phyloP scores from a whole-genome alignment of 306 rosid genomes.

The Clitoria ternatea region DNA sequence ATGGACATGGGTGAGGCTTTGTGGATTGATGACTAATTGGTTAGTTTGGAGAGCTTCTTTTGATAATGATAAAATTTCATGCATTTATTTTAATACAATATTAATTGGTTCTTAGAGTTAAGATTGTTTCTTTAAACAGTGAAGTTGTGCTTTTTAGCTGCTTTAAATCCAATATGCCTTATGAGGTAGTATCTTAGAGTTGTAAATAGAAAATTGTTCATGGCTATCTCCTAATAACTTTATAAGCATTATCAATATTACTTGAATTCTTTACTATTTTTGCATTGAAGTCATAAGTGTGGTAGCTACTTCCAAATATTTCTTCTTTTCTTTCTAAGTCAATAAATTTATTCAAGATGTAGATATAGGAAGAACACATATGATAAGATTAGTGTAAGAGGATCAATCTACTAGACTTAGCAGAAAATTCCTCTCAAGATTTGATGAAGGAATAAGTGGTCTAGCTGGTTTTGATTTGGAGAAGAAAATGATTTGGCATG shows the following conservation, averaged over 20 bases:
- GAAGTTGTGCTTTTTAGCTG: conserved; percentile 10
- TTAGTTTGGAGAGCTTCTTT: too few species aligned
- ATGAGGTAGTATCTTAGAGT: not conserved
- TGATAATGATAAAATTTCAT: too few species aligned
- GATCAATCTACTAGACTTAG: not conserved
- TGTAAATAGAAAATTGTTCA: not conserved
- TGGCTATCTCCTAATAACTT: not conserved
- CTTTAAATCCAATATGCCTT: conserved; percentile 1
- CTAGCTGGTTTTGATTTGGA: not conserved
- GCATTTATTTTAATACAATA: too few species aligned
- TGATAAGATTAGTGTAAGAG: not conserved
- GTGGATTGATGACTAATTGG: too few species aligned
- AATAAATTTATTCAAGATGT: not conserved
- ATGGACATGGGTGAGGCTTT: too few species aligned
- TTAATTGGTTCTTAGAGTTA: not conserved
- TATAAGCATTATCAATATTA: not conserved
- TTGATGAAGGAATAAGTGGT: not conserved
- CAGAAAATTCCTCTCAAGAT: conserved; percentile 2
- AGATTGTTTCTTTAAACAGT: conserved; percentile 2
- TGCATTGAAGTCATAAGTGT: not conserved
- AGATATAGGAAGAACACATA: conserved; percentile 1
- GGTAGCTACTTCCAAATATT: not conserved
- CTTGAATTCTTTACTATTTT: conserved; percentile 20
- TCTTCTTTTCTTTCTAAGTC: not conserved
- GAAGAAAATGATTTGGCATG: conserved; percentile 5